Evolutionary conservation across 2,329 filamentous ascomycete species (phyloP), one percentile per base, ranked within the genome.

Genomic region (Atkinsonella texensis): DNA sequence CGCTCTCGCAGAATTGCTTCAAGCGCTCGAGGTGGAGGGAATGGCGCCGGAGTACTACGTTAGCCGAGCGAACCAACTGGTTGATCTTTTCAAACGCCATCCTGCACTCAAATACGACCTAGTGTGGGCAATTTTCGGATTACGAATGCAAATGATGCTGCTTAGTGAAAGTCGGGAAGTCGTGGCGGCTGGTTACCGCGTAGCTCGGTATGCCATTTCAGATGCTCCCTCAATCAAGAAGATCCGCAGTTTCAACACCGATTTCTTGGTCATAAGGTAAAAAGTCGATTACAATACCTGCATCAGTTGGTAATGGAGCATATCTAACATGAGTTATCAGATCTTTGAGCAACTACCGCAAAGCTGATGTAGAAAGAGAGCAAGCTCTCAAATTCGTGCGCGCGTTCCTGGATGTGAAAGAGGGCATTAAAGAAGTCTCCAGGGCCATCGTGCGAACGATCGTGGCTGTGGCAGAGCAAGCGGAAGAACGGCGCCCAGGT

Each of bases 41-140:
- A 87, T 96, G 82, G 80, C 82, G 43, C 84, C 91, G 0, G 93
- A 97, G 67, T 96, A 95, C 70, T 98, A 98, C 63, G 91, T 98
- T 49, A 87, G 87, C 54, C 82, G 89, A 55, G 89, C 89, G 28
- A 98, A 98, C 64, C 87, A 81, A 57, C 75, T 98, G 9, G 93
- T 97, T n/a, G 87, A 94, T 55, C 75, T 98, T n/a, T 95, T 98
- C 70, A 95, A 91, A 66, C 80, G 89, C 50, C 83, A 97, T 67
- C 88, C 89, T 1, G 91, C 88, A 1, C 76, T 98, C 52, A 98
- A 98, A 64, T 96, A 97, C 65, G 94, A 98, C 67, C 72, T 98
- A 47, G 90, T 89, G 1, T 98, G 93, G 93, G 87, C 89, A 4
- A 84, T 95, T 1, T 98, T 98, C 68, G 93, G 94, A 2, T 70